Evolutionary conservation across 2,329 filamentous ascomycete genomes (phyloP), one percentile per base, ranked within the genome.

Genomic region (Neofusicoccum cordaticola): DNA sequence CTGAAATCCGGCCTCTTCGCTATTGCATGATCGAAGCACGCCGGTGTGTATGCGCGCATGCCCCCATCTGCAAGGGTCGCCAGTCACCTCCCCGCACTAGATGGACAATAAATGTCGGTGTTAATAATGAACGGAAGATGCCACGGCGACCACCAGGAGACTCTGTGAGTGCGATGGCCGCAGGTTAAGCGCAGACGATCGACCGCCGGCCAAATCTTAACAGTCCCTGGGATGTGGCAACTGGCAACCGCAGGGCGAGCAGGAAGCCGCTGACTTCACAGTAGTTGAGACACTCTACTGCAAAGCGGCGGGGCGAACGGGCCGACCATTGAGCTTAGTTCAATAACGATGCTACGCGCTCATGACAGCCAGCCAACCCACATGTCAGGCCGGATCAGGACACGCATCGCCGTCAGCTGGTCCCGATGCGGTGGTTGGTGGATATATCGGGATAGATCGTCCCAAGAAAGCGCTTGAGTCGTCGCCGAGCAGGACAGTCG

Each of bases 201-300:
- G 41, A 12, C 53, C 27, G 53, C 41, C 22, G 53, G 35, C 19
- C 35, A 44, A 27, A 42, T 15, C 13, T 57, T 17, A 17, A 39
- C 17, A 8, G 4, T 35, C 22, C 22, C 39, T 34, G 19, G 22
- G 19, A 44, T 42, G 27, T 31, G 27, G 27, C 27, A 31, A 31
- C 12, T 9, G 19, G 22, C 13, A 3, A 9, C 19, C 52, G n/a
- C 7, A 44, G 39, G 19, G 17, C 35, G 12, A 53, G 13, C 8
- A 35, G 15, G 48, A 35, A 37, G n/a, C 50, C 31, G 31, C 48
- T n/a, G 27, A 17, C 9, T n/a, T 19, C 9, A 35, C 39, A n/a
- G 41, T 35, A 35, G 39, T 58, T 19, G 53, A 58, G 53, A 58
- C 53, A 58, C 27, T 22, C 41, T 60, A 47, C 56, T 60, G 56